Evolutionary conservation across 2,329 filamentous ascomycete species (phyloP), one percentile per base, ranked within the genome.

Genomic region (Microdochium paspali): DNA sequence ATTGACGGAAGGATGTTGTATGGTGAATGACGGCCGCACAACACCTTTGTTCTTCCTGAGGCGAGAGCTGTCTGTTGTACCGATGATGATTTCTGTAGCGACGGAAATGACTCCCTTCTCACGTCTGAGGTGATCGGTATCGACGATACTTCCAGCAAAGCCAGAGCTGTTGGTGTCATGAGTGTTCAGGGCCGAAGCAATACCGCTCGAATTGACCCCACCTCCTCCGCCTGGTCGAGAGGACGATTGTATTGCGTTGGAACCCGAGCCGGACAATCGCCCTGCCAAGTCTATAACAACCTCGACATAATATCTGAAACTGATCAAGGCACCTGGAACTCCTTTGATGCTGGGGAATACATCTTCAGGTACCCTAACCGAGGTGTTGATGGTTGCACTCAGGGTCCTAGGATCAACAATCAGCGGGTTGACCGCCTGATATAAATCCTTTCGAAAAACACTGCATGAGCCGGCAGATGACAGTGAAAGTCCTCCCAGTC

Each of bases 361-460:
- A 58, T 95, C 88, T 53, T 95, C 89, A 0, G 93, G 93, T 2
- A 97, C 80, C 55, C 88, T 82, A 15, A 98, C 80, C 3, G 86
- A 85, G 3, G 90, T 85, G 15, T 84, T 93, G 39, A 97, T 80
- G 43, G 85, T 84, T 1, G 90, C 82, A 20, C 82, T 85, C 54
- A 96, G 73, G 1, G 84, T 90, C 24, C 66, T 70, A 1, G 90
- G 91, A 58, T 97, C 85, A 47, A 97, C 84, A 47, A 96, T 88
- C 43, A 98, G 73, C 4, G 93, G 90, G 20, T 87, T 85, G 48
- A 94, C 89, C 1, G 86, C 84, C 63, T 98, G 93, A 4, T 87
- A 85, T 3, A 98, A 71, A 62, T 98, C 93, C 63, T 97, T 97
- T 47, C 93, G 85, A 62, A 96, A 97, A n/a, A 93, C 79, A 63